phyloP scores from a whole-genome alignment of 495 filamentous ascomycete genomes.

The Trichoderma asperelloides region DNA sequence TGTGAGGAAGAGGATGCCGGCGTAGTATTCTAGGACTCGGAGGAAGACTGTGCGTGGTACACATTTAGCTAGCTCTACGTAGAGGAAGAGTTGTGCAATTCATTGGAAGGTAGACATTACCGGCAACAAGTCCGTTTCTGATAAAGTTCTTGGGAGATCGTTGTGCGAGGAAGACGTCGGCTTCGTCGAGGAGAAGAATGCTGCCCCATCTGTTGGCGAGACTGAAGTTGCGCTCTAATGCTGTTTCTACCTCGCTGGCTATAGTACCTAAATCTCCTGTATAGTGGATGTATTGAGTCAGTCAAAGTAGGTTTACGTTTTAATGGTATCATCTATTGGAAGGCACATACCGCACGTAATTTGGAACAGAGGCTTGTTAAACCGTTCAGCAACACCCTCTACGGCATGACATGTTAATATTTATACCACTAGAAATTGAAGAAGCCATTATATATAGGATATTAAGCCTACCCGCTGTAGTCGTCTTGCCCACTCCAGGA shows the following conservation, averaged over 20 bases:
- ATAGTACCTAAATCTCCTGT: constrained; percentile 37
- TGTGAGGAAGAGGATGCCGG: constrained; percentile 48
- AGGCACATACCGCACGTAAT: constrained; percentile 12
- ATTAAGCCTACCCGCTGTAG: constrained; percentile 22
- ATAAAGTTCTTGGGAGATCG: background rate
- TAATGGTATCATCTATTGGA: constrained; percentile 18
- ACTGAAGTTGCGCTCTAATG: constrained; percentile 26
- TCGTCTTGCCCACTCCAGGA: constrained; percentile 39
- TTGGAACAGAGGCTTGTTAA: constrained; percentile 15
- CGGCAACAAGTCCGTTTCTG: constrained; percentile 1
- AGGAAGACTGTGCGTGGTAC: constrained; percentile 33
- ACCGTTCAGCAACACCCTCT: constrained; percentile 16
- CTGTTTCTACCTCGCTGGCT: constrained; percentile 28
- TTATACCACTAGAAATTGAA: background rate
- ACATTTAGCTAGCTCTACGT: constrained; percentile 22
- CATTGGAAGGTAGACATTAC: constrained; percentile 3
- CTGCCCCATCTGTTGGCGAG: background rate
- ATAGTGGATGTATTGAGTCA: background rate
- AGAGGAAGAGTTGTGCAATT: background rate
- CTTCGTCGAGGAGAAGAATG: background rate
- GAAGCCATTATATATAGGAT: no score
- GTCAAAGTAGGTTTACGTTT: constrained; percentile 27
- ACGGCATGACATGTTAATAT: background rate
- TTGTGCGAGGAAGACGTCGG: background rate
- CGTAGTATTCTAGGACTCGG: constrained; percentile 48